Conservation (phyloP, 768 basidiomycete genomes). For the Tulasnella sp. region DNA sequence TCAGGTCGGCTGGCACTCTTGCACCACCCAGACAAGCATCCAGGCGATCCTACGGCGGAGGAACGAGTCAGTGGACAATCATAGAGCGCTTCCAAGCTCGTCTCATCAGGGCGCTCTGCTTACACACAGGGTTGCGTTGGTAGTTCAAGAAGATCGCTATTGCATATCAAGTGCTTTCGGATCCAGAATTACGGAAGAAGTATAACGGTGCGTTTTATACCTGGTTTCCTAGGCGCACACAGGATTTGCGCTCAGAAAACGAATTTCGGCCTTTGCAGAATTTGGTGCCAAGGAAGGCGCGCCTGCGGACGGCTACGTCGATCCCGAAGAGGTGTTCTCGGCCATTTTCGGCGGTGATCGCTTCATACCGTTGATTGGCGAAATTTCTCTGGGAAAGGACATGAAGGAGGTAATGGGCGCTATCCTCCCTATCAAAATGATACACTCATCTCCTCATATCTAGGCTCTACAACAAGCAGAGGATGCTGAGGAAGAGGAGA, state of each 20-base stretch:
- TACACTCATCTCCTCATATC: too few species aligned
- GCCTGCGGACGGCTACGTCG: conserved; percentile 76
- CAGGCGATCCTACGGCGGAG: conserved; percentile 71
- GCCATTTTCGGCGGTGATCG: conserved; percentile 84
- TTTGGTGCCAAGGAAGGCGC: conserved; percentile 77
- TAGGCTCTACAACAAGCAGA: conserved; percentile 25
- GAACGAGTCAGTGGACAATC: conserved; percentile 36
- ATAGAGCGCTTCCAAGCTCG: not conserved
- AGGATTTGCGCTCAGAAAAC: too few species aligned
- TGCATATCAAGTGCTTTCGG: conserved; percentile 53
- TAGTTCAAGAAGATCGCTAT: conserved; percentile 82
- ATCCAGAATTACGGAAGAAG: conserved; percentile 60
- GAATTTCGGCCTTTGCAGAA: conserved; percentile 20
- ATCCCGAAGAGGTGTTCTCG: conserved; percentile 53
- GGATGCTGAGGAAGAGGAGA: conserved; percentile 57
- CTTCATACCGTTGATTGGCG: conserved; percentile 78
- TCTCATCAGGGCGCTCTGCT: not conserved
- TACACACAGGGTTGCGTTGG: too few species aligned
- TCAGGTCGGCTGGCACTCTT: conserved; percentile 77
- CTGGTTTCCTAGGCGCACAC: not conserved
- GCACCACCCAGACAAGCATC: conserved; percentile 88
- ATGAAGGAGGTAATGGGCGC: conserved; percentile 63
- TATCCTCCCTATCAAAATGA: conserved; percentile 30
- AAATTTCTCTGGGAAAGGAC: conserved; percentile 76
- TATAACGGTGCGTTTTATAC: conserved; percentile 46